Evolutionary conservation across 768 basidiomycete genomes (phyloP), one percentile per base, ranked within the genome.

Genomic region (Collybia sp.): DNA sequence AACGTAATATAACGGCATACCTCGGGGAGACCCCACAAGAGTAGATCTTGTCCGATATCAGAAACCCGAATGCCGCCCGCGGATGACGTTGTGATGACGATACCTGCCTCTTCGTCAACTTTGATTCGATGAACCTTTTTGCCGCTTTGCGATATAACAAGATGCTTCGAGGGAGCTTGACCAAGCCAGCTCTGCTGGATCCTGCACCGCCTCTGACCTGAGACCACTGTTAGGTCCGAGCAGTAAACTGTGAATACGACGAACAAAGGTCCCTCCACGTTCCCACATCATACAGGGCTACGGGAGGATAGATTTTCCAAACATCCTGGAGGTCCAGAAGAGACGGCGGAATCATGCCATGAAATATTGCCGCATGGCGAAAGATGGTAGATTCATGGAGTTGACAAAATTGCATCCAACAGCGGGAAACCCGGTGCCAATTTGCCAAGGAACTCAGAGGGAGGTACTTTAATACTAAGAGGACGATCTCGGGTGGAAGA

Each of bases 101-200:
- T 69, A 2, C 79, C 77, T 9, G 68, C 70, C 30, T 69, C 61
- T 53, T 85, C 79, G 46, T 92, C 89, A 16, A 85, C 74, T 63
- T 91, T 91, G 65, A 90, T 80, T 6, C 86, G 79, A 61, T 90
- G 86, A 0, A 86, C 79, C 3, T 58, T 54, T 18, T 52, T 50
- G 16, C 72, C 67, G 5, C 67, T 46, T 6, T 58, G 46, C 1
- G 57, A 51, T 32, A 75, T 60, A n/a, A 63, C 48, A 16, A 60
- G 70, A 12, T 66, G 55, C 2, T 51, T 51, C 10, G 77, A 76
- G 2, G 71, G 66, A 0, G 67, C 76, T 32, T 65, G 63, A 6
- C 80, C 86, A 2, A 63, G 52, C 86, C 85, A 88, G 35, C 72
- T 75, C 20, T 58, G 65, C 42, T 72, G 64, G 40, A 81, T 67